Base-by-base conservation (phyloP, 2,329 filamentous ascomycete species). In the Calonectria montana region DNA sequence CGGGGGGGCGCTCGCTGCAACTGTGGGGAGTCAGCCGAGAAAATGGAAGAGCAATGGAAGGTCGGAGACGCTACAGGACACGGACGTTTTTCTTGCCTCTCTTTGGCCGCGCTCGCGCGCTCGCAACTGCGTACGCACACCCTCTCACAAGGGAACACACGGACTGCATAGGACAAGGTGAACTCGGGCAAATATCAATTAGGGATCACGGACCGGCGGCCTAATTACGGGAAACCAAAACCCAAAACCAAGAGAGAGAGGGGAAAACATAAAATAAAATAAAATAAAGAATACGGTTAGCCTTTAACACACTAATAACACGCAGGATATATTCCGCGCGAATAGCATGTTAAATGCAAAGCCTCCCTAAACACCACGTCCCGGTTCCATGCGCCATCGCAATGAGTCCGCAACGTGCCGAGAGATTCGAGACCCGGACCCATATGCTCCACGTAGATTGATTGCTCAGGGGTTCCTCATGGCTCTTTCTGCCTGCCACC, bases 1-100 rank as follows among this genome's bases (percentile, higher is more conserved):
- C 62, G 62, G 53, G 68, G 10, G 39, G 23, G 25, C 39, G n/a
- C 18, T 65, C 39, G 15, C 12, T 65, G 67, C 48, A 57, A 48
- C 47, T 65, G 67, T 68, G 65, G 55, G 65, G 65, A 68, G 65
- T 67, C 65, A 68, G 65, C 65, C 59, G 65, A 62, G 57, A 59
- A 43, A 27, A 69, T 57, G 27, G 48, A 64, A 64, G 59, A 57
- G 63, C 37, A 39, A 45, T 63, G 57, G 57, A 62, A 55, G 41
- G 48, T 53, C 41, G 41, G 27, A 25, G 27, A 50, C 25, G 15
- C 53, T 37, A 48, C 45, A 62, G 39, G 23, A 62, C 57, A 62
- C 57, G 57, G 57, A 62, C 57, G 39, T 31, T 45, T 31, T 43
- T 12, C 9, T 12, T 12, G 8, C 7, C 31, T 35, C 31, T 35